Conservation (phyloP, 2,329 filamentous ascomycete species). For the Diaporthe sp. region DNA sequence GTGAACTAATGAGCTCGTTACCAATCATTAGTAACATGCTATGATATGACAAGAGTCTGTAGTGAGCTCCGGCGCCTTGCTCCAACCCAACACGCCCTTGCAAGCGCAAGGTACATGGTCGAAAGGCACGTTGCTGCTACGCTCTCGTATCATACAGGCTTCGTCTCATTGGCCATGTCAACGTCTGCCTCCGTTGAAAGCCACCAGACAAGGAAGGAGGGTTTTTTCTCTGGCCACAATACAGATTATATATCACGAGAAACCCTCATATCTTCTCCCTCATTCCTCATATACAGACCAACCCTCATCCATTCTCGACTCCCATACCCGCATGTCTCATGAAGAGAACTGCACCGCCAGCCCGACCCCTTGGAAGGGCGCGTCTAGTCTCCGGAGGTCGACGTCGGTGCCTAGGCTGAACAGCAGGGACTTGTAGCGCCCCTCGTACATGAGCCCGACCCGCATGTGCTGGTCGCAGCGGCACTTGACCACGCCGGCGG, state of each 20-base stretch:
- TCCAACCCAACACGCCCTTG: background rate
- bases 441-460: conserved; percentile 91
- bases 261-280: too few relatives aligned
- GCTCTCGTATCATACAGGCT: background rate
- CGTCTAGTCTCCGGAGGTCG: conserved; percentile 79
- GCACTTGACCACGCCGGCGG: conserved; percentile 83
- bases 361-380: conserved; percentile 80
- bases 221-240: too few relatives aligned
- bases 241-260: background rate
- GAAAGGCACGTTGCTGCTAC: background rate
- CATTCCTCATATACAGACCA: background rate
- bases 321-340: conserved; percentile 50
- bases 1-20: background rate
- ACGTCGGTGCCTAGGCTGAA: conserved; percentile 91
- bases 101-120: background rate
- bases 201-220: background rate
- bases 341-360: conserved; percentile 87
- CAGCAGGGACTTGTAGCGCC: conserved; percentile 88
- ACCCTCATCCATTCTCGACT: background rate
- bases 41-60: background rate
- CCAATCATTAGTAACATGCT: too few relatives aligned
- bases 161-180: background rate
- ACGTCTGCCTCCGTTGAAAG: background rate
- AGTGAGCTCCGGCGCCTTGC: too few relatives aligned
- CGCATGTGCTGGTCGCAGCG: conserved; percentile 89